These are phyloP conservation scores for Trichosporon sp. DNA, from an alignment of 1,284 basidiomycete genomes.

Conservation along the genomic window DNA sequence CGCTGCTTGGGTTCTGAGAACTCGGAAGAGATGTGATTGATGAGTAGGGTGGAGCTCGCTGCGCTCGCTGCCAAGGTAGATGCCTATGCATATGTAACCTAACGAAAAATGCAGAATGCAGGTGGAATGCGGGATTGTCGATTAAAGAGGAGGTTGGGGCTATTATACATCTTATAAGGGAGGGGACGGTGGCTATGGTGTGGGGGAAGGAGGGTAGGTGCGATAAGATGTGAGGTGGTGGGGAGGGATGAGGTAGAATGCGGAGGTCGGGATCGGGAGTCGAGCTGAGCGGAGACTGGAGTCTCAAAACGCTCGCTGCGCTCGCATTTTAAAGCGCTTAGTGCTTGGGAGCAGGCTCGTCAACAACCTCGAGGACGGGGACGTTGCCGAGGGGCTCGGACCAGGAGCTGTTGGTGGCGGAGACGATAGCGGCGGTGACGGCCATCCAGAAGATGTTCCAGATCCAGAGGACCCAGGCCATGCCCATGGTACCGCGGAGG, in stretches of 20 bases:
- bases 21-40: background rate
- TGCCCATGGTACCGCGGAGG: constrained; percentile 21
- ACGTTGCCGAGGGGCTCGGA: constrained; percentile 18
- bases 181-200: background rate
- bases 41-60: background rate
- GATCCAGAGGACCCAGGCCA: constrained; percentile 13
- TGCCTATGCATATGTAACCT: background rate
- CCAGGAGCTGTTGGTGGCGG: constrained; percentile 15
- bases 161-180: constrained; percentile 2
- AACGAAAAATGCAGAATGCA: background rate
- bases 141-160: background rate
- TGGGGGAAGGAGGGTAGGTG: background rate
- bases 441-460: constrained; percentile 29
- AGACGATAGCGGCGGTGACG: constrained; percentile 22
- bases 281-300: background rate
- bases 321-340: background rate
- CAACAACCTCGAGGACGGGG: background rate
- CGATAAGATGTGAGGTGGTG: background rate
- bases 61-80: background rate
- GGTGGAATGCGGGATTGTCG: background rate
- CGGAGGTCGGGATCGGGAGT: background rate
- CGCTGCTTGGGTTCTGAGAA: too few species aligned
- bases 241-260: background rate
- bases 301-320: background rate
- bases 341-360: constrained; percentile 9